Conservation (phyloP, 257 asterid species). For the Plantago ovata region DNA sequence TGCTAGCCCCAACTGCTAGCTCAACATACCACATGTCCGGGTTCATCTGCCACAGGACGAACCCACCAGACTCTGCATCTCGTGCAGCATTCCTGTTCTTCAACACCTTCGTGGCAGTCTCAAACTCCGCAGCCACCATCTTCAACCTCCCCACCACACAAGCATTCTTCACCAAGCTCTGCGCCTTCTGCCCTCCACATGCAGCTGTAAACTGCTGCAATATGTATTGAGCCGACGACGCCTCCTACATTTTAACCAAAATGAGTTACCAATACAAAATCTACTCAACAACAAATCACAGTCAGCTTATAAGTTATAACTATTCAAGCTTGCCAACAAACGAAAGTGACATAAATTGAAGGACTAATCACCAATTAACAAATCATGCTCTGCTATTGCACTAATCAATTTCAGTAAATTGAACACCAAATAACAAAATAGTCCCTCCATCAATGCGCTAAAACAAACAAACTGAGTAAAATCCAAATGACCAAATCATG, state of each 20-base stretch:
- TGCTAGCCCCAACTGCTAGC: constrained; percentile 80
- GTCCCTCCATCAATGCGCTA: background rate
- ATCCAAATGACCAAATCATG: too few species aligned
- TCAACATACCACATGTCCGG: constrained; percentile 90
- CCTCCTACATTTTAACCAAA: constrained; percentile 41
- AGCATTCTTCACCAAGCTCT: constrained; percentile 63
- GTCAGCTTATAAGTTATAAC: background rate
- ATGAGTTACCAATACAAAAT: background rate
- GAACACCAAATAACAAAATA: background rate
- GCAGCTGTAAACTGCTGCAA: constrained; percentile 82
- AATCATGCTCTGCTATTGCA: background rate
- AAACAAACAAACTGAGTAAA: too few species aligned
- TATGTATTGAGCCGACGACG: constrained; percentile 76
- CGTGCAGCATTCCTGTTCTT: constrained; percentile 53
- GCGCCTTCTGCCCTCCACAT: constrained; percentile 67
- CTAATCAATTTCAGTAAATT: background rate
- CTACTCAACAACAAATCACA: background rate
- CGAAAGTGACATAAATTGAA: background rate
- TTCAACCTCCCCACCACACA: constrained; percentile 76
- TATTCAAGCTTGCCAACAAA: background rate
- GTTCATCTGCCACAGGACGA: constrained; percentile 82
- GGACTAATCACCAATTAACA: background rate
- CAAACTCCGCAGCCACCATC: constrained; percentile 80
- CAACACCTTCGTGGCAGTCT: constrained; percentile 65
- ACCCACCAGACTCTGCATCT: constrained; percentile 71